Evolutionary conservation across 371 early-diverging fungal genomes (phyloP).

Genomic region (Saksenaea vasiformis): DNA sequence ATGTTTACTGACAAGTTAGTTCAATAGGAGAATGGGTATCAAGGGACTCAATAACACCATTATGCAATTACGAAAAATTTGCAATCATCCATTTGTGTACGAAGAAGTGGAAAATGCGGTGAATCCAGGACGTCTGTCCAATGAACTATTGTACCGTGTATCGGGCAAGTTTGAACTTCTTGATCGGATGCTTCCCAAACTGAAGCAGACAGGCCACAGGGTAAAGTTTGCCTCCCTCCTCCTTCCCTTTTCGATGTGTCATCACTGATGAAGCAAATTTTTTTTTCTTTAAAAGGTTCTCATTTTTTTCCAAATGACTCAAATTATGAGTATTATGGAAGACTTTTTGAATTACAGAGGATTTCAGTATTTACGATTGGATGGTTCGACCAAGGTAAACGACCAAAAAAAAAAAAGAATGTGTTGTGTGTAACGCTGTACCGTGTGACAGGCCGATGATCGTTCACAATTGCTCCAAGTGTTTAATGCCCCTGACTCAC

Average conservation of each 20-base stretch:
- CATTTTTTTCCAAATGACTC: constrained; percentile 99
- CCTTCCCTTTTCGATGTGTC: too few relatives aligned
- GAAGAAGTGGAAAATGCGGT: constrained; percentile 88
- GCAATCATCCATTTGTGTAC: constrained; percentile 99
- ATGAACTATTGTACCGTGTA: constrained; percentile 68
- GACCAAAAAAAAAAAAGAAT: not conserved
- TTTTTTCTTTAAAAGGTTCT: too few relatives aligned
- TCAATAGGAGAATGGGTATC: constrained; percentile 53
- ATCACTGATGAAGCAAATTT: too few relatives aligned
- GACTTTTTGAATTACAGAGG: constrained; percentile 85
- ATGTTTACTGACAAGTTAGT: not conserved
- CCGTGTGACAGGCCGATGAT: constrained; percentile 61
- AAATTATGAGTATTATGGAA: constrained; percentile 96
- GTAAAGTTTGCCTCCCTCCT: too few relatives aligned
- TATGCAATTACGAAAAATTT: constrained; percentile 99
- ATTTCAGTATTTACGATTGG: constrained; percentile 87
- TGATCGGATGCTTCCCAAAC: constrained; percentile 94
- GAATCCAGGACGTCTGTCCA: constrained; percentile 60
- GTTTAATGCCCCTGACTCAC: constrained; percentile 85
- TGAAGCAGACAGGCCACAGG: constrained; percentile 87
- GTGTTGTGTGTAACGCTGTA: not conserved
- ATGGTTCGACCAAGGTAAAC: constrained; percentile 91
- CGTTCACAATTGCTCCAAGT: constrained; percentile 79
- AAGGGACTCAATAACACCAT: constrained; percentile 94
- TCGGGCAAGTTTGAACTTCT: constrained; percentile 98